phyloP scores from a whole-genome alignment of 257 asterid genomes.

The Lavandula angustifolia region DNA sequence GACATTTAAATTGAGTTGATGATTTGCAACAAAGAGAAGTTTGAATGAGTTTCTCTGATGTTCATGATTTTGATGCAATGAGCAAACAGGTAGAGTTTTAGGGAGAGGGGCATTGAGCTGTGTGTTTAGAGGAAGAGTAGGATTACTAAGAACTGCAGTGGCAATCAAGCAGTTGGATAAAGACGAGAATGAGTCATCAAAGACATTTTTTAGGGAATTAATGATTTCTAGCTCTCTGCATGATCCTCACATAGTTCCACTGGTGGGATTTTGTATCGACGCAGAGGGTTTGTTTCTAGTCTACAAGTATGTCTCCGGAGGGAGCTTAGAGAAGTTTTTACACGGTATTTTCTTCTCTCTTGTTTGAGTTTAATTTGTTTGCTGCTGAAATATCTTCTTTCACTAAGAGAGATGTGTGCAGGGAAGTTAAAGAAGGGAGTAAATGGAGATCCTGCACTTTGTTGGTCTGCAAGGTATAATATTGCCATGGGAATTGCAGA shows the following conservation, averaged over 20 bases:
- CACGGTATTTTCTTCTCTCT: conserved; percentile 49
- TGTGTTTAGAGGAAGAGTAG: conserved; percentile 85
- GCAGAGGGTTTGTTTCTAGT: conserved; percentile 86
- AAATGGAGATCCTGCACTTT: conserved; percentile 55
- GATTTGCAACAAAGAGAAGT: no score
- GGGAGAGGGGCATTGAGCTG: conserved; percentile 95
- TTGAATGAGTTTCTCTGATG: no score
- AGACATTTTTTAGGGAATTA: conserved; percentile 88
- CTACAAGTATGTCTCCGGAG: conserved; percentile 86
- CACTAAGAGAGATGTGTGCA: conserved; percentile 30
- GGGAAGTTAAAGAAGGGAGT: conserved; percentile 62
- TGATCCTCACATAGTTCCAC: conserved; percentile 72
- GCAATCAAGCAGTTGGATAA: conserved; percentile 81
- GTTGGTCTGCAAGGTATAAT: conserved; percentile 68
- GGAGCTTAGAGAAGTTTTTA: conserved; percentile 75
- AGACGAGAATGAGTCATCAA: conserved; percentile 77
- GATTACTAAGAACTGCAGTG: conserved; percentile 57
- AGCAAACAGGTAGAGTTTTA: conserved; percentile 66
- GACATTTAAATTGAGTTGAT: no score
- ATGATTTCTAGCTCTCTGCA: conserved; percentile 88
- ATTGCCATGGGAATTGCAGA: conserved; percentile 78
- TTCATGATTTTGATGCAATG: no score
- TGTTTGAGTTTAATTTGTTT: no score
- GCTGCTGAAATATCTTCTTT: no score
- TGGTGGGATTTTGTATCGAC: conserved; percentile 86